Percentiles rank a stretch among this genome's conserved stretches.
These are phyloP conservation scores for Eucalyptus decipiens DNA, from an alignment of 345 rosid genomes.

Conservation along the genomic window DNA sequence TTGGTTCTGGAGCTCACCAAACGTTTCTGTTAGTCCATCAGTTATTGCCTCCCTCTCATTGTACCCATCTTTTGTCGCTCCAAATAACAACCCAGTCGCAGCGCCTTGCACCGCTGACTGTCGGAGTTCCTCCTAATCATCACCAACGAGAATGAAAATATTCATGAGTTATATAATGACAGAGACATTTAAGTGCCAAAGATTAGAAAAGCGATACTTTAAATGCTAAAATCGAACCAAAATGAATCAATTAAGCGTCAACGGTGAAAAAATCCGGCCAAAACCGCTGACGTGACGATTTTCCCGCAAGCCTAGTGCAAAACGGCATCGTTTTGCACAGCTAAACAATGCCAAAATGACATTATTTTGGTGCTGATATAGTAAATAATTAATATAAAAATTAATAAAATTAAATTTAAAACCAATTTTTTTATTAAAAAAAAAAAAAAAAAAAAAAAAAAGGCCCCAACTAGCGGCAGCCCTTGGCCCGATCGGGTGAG, in stretches of 20 bases:
- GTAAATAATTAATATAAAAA: too few species aligned
- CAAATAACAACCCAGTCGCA: not conserved
- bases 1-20: not conserved
- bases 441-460: too few species aligned
- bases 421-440: too few species aligned
- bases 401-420: too few species aligned
- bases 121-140: not conserved
- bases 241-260: too few species aligned
- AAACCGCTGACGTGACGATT: fast-evolving
- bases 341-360: too few species aligned
- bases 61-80: not conserved
- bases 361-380: fast-evolving
- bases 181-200: too few species aligned
- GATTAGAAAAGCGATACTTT: too few species aligned
- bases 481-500: fast-evolving
- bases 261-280: fast-evolving
- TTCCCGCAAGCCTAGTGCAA: too few species aligned
- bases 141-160: not conserved
- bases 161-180: not conserved
- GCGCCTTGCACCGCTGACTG: not conserved
- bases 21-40: not conserved
- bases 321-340: too few species aligned
- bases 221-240: fast-evolving
- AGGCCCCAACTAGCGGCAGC: fast-evolving
- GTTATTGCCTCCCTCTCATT: not conserved